Percentiles rank a stretch among this genome's conserved stretches.
These are phyloP conservation scores for Tricladium varicosporioides DNA, from an alignment of 2,329 filamentous ascomycete genomes.

Conservation along the genomic window DNA sequence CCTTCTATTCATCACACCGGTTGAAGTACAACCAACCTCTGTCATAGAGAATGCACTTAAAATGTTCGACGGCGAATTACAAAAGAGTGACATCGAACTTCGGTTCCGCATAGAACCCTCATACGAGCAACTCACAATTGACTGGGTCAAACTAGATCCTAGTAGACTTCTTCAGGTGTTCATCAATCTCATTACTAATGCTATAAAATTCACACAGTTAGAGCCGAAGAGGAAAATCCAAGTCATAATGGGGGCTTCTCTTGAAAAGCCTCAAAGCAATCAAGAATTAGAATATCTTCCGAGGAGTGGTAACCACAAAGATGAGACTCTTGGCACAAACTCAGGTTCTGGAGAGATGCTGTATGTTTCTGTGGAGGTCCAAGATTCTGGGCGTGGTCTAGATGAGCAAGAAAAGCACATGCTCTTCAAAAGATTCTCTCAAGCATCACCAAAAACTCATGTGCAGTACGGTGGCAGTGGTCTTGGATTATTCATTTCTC, in stretches of 20 bases:
- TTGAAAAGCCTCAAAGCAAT: constrained; percentile 4
- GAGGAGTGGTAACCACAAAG: constrained; percentile 4
- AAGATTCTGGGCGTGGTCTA: constrained; percentile 65
- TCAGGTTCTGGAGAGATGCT: constrained; percentile 39
- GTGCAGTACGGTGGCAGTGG: constrained; percentile 65
- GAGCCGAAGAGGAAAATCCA: constrained; percentile 56
- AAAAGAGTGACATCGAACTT: constrained; percentile 67
- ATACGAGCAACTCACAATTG: constrained; percentile 59
- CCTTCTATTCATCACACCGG: constrained; percentile 65
- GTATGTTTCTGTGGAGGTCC: constrained; percentile 51
- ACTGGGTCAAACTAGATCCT: constrained; percentile 73
- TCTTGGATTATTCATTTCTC: constrained; percentile 62
- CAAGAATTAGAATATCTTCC: constrained; percentile 5
- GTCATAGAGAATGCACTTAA: constrained; percentile 67
- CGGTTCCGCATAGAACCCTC: constrained; percentile 65
- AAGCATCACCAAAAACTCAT: constrained; percentile 49
- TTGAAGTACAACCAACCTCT: constrained; percentile 63
- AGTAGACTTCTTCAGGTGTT: constrained; percentile 71
- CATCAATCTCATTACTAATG: constrained; percentile 71
- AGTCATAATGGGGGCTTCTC: constrained; percentile 43
- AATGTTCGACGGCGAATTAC: constrained; percentile 74
- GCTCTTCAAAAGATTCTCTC: constrained; percentile 66
- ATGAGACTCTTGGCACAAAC: constrained; percentile 22
- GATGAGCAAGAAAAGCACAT: constrained; percentile 60
- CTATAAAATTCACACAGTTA: constrained; percentile 62